Evolutionary conservation across 805 yeast genomes (phyloP).

Genomic region (Helenozyma baotianmanensis): DNA sequence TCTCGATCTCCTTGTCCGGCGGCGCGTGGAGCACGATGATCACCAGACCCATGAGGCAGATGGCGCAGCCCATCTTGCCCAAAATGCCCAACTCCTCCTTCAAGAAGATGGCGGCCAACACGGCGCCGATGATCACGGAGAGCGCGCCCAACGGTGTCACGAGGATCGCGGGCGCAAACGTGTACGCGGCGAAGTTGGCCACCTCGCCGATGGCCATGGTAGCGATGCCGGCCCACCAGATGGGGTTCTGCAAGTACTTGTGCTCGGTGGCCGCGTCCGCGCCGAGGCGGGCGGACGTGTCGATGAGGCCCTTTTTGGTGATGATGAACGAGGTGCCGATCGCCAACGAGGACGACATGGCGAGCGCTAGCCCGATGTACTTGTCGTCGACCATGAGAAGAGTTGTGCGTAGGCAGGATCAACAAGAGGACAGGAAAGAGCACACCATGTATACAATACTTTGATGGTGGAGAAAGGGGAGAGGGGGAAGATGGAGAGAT

Average conservation of each 20-base stretch:
- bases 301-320: constrained; percentile 80
- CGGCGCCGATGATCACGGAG: constrained; percentile 88
- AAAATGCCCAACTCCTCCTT: constrained; percentile 83
- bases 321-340: constrained; percentile 87
- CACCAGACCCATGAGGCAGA: constrained; percentile 81
- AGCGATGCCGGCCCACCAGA: constrained; percentile 92
- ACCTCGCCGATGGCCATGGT: constrained; percentile 90
- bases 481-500: neutral
- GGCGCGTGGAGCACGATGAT: constrained; percentile 90
- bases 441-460: no score
- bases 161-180: constrained; percentile 89
- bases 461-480: no score
- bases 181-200: constrained; percentile 91
- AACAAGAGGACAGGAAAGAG: no score
- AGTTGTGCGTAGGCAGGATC: no score
- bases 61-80: constrained; percentile 91
- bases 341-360: constrained; percentile 82
- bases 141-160: constrained; percentile 92
- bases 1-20: constrained; percentile 82
- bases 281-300: constrained; percentile 54
- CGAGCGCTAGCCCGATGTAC: constrained; percentile 83
- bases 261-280: constrained; percentile 56
- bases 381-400: constrained; percentile 64
- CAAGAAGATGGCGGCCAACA: constrained; percentile 76
- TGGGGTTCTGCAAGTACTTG: constrained; percentile 75